Percentiles rank a stretch among this genome's conserved stretches.
phyloP scores from a whole-genome alignment of 257 asterid species.

The Ajuga chamaepitys region DNA sequence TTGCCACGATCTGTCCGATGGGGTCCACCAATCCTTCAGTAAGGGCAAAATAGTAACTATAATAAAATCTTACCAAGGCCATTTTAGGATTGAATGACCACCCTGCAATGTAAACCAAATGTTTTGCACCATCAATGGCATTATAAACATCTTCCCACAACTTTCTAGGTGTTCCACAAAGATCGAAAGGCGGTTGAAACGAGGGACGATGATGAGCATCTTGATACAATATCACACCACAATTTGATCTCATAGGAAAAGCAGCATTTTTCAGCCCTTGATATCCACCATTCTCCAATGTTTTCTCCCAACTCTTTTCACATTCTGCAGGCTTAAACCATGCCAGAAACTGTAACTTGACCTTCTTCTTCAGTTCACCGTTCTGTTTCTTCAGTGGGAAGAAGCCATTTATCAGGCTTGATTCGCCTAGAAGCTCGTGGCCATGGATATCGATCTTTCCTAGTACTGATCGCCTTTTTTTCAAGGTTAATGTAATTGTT shows the following conservation, averaged over 20 bases:
- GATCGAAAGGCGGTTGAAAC: conserved; percentile 48
- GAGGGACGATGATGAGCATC: conserved; percentile 64
- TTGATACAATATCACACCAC: conserved; percentile 60
- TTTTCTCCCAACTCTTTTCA: conserved; percentile 52
- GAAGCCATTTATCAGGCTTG: conserved; percentile 56
- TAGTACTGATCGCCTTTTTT: conserved; percentile 38
- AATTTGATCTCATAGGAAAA: conserved; percentile 63
- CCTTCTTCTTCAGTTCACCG: conserved; percentile 41
- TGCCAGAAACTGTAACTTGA: conserved; percentile 52
- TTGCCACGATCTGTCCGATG: not conserved
- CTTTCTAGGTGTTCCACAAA: conserved; percentile 33
- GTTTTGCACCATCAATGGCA: conserved; percentile 80
- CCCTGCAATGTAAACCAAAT: conserved; percentile 73
- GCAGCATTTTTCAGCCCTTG: conserved; percentile 56
- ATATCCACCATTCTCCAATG: conserved; percentile 44
- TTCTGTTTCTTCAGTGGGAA: conserved; percentile 49
- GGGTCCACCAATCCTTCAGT: not conserved
- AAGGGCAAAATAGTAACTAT: not conserved
- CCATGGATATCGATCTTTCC: conserved; percentile 54
- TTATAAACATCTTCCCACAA: conserved; percentile 80
- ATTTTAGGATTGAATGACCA: conserved; percentile 79
- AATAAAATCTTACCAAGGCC: conserved; percentile 41
- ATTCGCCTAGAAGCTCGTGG: conserved; percentile 35
- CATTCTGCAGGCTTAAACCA: conserved; percentile 73
- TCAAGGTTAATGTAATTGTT: conserved; percentile 52